These are phyloP conservation scores for Diphasiastrum complanatum DNA, from an alignment of 83 land plant species.

Conservation along the genomic window DNA sequence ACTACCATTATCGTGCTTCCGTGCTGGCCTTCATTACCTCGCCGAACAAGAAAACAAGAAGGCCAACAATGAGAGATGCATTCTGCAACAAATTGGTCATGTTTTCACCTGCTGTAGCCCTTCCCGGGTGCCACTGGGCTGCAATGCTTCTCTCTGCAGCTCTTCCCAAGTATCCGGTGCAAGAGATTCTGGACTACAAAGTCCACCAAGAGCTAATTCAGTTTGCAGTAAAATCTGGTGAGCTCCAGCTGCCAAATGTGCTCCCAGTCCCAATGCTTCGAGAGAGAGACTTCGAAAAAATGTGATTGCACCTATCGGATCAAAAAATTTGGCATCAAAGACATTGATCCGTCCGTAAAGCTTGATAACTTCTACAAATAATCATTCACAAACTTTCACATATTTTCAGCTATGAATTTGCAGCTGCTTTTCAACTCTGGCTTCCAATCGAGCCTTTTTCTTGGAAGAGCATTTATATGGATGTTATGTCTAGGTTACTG, in stretches of 20 bases:
- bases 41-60: too few species aligned
- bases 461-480: too few species aligned
- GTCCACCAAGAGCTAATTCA: conserved; percentile 50
- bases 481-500: too few species aligned
- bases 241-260: conserved; percentile 86
- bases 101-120: conserved; percentile 73
- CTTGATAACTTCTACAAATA: too few species aligned
- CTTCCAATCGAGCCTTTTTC: too few species aligned
- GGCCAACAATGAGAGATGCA: too few species aligned
- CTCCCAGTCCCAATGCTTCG: conserved; percentile 78
- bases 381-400: too few species aligned
- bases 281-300: conserved; percentile 78
- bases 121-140: conserved; percentile 66
- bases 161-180: conserved; percentile 25
- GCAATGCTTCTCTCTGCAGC: conserved; percentile 40
- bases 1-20: too few species aligned
- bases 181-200: conserved; percentile 28
- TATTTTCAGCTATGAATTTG: too few species aligned
- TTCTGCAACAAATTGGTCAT: not conserved
- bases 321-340: not conserved
- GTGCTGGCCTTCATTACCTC: too few species aligned
- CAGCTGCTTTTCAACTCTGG: too few species aligned
- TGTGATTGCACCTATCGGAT: conserved; percentile 51
- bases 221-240: conserved; percentile 72
- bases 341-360: too few species aligned